phyloP scores from a whole-genome alignment of 2,329 filamentous ascomycete species.

The Cercospora sp. region DNA sequence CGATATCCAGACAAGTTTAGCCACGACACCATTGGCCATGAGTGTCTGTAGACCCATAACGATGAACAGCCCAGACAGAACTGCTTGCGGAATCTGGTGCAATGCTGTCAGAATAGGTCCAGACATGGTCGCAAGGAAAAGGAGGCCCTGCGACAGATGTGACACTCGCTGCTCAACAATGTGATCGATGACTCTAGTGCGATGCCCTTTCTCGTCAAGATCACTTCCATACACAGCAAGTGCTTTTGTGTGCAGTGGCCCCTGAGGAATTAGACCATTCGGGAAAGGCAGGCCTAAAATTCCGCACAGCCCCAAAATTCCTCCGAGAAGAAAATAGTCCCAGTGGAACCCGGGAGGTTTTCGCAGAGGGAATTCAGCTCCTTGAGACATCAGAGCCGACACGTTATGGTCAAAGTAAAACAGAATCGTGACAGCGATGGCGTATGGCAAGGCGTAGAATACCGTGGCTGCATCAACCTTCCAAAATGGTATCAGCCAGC shows the following conservation, averaged over 20 bases:
- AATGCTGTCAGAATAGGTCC: background rate
- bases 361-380: background rate
- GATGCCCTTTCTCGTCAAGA: background rate
- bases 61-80: background rate
- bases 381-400: background rate
- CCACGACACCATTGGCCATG: background rate
- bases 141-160: background rate
- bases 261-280: background rate
- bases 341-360: background rate
- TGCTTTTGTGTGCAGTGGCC: background rate
- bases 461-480: background rate
- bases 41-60: background rate
- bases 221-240: background rate
- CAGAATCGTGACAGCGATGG: background rate
- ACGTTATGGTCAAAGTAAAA: background rate
- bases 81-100: background rate
- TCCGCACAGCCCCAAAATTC: background rate
- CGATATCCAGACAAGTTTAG: background rate
- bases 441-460: background rate
- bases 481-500: background rate
- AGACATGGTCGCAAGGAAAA: background rate
- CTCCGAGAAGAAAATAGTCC: background rate
- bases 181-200: background rate
- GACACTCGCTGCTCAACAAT: background rate
- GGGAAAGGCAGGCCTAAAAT: background rate